Evolutionary conservation across 140 eudicot species (phyloP), one percentile per base, ranked within the genome.

Genomic region (Bidens hawaiensis): DNA sequence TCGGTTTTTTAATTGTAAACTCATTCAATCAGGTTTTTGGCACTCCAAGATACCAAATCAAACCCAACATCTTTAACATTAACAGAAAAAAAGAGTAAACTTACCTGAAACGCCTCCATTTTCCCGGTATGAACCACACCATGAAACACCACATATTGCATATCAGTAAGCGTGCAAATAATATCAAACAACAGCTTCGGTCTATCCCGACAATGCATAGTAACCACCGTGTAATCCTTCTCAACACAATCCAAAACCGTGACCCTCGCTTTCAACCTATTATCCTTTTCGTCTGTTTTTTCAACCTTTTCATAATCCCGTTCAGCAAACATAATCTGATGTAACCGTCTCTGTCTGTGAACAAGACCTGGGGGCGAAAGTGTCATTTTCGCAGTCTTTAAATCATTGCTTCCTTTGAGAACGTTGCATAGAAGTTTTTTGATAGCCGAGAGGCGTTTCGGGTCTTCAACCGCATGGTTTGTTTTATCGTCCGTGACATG

Each of bases 301-400:
- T 69, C 95, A 46, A 71, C 66, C 18, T 67, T 74, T 33, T 81
- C 95, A 62, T 79, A 87, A n/a, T 91, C 98, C 21, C 98, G 60
- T 56, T 87, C 98, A 55, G 81, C 98, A 72, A 91, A 85, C 98
- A 91, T 87, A 63, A 91, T 87, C 64, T 91, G 96, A 75, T 91
- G 98, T 19, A 91, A 80, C 58, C 98, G 80, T 76, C 98, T 91
- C 77, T 83, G 93, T 67, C 87, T 78, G 61, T 87, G 96, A 9
- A 85, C 87, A 25, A 45, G 62, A n/a, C 89, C 96, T 0, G 96
- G 86, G 33, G 85, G 60, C 5, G 97, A 81, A 78, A 90, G 87
- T 0, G 83, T 80, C 94, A 84, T 90, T 58, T 76, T 83, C 49
- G 93, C 95, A 4, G 91, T 74, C 75, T 82, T 81, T 63, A 79